These are phyloP conservation scores for Astrocystis sublimbata DNA, from an alignment of 495 filamentous ascomycete species.

Conservation along the genomic window DNA sequence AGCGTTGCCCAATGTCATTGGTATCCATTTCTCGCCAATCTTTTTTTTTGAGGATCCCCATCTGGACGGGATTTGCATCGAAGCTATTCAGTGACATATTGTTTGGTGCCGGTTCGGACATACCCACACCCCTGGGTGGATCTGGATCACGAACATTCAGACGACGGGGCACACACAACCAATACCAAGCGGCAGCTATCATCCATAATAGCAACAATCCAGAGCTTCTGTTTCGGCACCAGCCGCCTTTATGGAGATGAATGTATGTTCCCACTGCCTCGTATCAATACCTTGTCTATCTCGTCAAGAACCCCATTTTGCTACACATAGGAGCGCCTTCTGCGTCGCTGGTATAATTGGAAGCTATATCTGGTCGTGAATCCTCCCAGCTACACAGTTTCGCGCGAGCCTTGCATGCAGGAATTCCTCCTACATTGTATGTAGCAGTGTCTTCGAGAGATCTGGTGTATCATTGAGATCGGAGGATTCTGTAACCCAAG, in stretches of 20 bases:
- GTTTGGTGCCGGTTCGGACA: background rate
- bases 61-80: background rate
- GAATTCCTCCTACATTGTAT: background rate
- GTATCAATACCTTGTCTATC: background rate
- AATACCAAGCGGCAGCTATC: background rate
- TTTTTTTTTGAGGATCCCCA: background rate
- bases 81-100: background rate
- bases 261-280: background rate
- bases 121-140: constrained; percentile 12
- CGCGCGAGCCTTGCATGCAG: background rate
- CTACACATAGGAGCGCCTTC: background rate
- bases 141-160: constrained; percentile 11
- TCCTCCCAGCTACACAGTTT: background rate
- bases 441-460: background rate
- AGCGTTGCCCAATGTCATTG: too few species aligned
- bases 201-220: background rate
- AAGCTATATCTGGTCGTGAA: background rate
- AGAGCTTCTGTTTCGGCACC: constrained; percentile 6
- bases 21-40: background rate
- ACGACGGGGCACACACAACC: too few species aligned
- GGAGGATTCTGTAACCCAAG: background rate
- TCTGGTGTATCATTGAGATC: background rate
- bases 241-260: background rate
- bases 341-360: background rate
- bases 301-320: constrained; percentile 1